Evolutionary conservation across 2,329 filamentous ascomycete species (phyloP).

Genomic region (Colletotrichum sp.): DNA sequence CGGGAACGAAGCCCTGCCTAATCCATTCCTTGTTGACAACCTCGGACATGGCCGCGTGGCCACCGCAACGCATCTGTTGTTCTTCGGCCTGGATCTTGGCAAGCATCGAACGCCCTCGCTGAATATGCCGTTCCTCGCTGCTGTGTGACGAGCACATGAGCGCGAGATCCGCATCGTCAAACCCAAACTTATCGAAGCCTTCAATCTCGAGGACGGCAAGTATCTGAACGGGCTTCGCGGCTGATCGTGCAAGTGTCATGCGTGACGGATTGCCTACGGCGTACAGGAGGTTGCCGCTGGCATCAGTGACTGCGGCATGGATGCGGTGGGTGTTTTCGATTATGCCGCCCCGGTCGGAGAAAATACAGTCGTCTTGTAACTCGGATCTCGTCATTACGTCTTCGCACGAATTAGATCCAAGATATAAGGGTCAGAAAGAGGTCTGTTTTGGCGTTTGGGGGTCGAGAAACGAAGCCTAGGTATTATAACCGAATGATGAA

Average conservation of each 20-base stretch:
- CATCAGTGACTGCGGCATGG: background rate
- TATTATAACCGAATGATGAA: background rate
- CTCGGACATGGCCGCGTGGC: background rate
- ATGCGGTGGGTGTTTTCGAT: background rate
- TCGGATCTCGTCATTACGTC: background rate
- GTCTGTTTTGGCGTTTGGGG: background rate
- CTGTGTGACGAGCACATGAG: background rate
- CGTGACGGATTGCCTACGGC: background rate
- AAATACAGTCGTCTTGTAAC: background rate
- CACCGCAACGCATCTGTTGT: background rate
- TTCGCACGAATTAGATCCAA: background rate
- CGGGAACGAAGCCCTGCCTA: accelerated
- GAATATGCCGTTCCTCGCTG: background rate
- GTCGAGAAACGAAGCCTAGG: background rate
- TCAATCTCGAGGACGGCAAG: background rate
- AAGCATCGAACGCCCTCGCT: background rate
- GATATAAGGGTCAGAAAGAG: background rate
- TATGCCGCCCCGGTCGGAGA: background rate
- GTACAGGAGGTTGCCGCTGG: background rate
- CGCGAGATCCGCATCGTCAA: background rate
- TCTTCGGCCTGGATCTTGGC: background rate
- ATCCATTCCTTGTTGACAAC: background rate
- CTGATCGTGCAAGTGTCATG: background rate
- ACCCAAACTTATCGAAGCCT: background rate
- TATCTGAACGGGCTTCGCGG: background rate